These are phyloP conservation scores for Collybiopsis luxurians DNA, from an alignment of 768 basidiomycete genomes.

Conservation along the genomic window DNA sequence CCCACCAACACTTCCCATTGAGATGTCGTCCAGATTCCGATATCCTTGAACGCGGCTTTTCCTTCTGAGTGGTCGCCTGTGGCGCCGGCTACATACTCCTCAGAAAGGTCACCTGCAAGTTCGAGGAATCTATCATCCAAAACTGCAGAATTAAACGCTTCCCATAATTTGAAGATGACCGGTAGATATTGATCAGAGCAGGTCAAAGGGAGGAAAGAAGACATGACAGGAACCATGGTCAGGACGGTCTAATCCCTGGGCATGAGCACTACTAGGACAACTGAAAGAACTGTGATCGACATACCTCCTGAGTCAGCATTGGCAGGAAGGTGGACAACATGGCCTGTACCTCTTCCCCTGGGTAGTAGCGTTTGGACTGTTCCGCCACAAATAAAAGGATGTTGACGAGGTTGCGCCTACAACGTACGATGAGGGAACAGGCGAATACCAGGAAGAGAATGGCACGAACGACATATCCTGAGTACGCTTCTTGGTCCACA, in stretches of 20 bases:
- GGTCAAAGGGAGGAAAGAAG: constrained; percentile 73
- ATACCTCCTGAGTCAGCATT: constrained; percentile 65
- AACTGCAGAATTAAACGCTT: constrained; percentile 70
- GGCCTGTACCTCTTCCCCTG: constrained; percentile 56
- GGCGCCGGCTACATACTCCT: constrained; percentile 65
- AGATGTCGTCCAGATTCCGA: constrained; percentile 85
- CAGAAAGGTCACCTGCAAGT: constrained; percentile 63
- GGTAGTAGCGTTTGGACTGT: constrained; percentile 67
- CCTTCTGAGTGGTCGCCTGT: constrained; percentile 50
- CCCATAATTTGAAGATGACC: constrained; percentile 71
- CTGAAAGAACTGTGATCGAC: constrained; percentile 18
- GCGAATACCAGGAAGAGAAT: background rate
- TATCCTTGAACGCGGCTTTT: constrained; percentile 67
- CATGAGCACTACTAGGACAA: background rate
- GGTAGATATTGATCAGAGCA: constrained; percentile 69
- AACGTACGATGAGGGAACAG: background rate
- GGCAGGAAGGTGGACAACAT: constrained; percentile 77
- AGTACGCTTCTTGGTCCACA: constrained; percentile 68
- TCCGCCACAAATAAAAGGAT: constrained; percentile 75
- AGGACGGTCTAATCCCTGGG: constrained; percentile 51
- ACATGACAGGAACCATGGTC: constrained; percentile 71
- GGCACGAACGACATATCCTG: constrained; percentile 54
- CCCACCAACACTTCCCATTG: constrained; percentile 84
- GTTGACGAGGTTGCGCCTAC: constrained; percentile 64
- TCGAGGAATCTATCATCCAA: constrained; percentile 77